Base-by-base conservation (phyloP, 331 rosid species). In the Phaseolus coccineus region DNA sequence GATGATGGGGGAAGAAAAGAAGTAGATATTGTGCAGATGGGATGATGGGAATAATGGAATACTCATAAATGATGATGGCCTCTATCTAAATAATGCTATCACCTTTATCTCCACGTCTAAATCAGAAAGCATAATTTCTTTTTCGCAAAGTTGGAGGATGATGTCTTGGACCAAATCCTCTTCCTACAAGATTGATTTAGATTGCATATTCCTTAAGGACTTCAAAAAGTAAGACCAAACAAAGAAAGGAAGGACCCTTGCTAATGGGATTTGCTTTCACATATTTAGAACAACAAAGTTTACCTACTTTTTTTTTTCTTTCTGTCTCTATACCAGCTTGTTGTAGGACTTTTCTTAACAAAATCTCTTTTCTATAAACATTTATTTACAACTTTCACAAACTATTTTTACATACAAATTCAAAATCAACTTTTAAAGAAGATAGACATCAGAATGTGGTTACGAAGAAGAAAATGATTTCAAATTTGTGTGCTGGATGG, bases 121-220 rank as follows among this genome's bases (percentile, higher is more conserved):
- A 83, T 83, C 83, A 73, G 28, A 77, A 83, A 83, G 83, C 71
- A 77, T 52, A 4, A 14, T 61, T 77, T 86, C 83, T 83, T 86
- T 86, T 73, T 76, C 42, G 52, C 78, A 76, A 76, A 86, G 87
- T 80, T 77, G 73, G 76, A 80, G 80, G 85, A 77, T 77, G 79
- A 68, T 80, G 87, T 52, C 46, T 75, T 67, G 85, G 87, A 83
- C 87, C 83, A 76, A 71, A 14, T 59, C 77, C 74, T 77, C 77
- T 40, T 70, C 61, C 46, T 22, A 74, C 58, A 55, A 58, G 71
- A 82, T 75, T 75, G 61, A 67, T 42, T 65, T 9, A 79, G 82
- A 74, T 82, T 51, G 85, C 57, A 39, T 83, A 56, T 70, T 77
- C 79, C 72, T 78, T 61, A 6, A 69, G 46, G 61, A 39, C 82